Evolutionary conservation across 2,329 filamentous ascomycete species (phyloP).

Genomic region (Colletotrichum paranaense): DNA sequence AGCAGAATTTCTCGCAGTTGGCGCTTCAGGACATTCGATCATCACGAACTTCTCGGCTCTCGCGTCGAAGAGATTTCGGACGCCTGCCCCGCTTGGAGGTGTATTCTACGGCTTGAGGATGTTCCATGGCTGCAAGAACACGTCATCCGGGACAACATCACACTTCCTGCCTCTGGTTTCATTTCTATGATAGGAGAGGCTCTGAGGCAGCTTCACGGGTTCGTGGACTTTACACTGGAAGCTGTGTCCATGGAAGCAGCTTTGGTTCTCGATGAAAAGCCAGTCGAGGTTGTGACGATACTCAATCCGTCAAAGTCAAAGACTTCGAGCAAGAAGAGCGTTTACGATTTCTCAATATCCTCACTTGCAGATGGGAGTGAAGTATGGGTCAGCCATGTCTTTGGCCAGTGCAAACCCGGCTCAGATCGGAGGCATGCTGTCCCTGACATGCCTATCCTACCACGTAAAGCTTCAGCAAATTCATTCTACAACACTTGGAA

Average conservation of each 20-base stretch:
- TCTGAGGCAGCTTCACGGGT: conserved; percentile 9
- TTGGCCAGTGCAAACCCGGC: conserved; percentile 9
- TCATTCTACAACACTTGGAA: conserved; percentile 43
- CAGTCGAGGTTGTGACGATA: conserved; percentile 46
- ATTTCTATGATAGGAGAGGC: conserved; percentile 31
- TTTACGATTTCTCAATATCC: conserved; percentile 46
- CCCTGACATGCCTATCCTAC: not conserved
- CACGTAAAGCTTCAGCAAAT: conserved; percentile 37
- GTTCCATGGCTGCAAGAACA: conserved; percentile 24
- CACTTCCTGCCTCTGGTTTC: conserved; percentile 25
- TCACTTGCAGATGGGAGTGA: conserved; percentile 40
- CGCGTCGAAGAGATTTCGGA: conserved; percentile 21
- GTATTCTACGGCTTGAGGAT: conserved; percentile 25
- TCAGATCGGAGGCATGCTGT: not conserved
- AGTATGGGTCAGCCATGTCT: conserved; percentile 18
- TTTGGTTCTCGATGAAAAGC: conserved; percentile 42
- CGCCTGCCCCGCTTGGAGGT: conserved; percentile 24
- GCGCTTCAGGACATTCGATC: conserved; percentile 6
- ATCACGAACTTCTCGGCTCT: conserved; percentile 30
- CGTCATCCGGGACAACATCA: not conserved
- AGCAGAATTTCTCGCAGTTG: conserved; percentile 17
- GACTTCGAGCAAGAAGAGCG: conserved; percentile 39
- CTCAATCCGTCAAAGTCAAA: conserved; percentile 42
- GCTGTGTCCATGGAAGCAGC: conserved; percentile 45
- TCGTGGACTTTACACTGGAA: conserved; percentile 41